Evolutionary conservation across 805 yeast genomes (phyloP).

Genomic region (Candida endomychidarum): DNA sequence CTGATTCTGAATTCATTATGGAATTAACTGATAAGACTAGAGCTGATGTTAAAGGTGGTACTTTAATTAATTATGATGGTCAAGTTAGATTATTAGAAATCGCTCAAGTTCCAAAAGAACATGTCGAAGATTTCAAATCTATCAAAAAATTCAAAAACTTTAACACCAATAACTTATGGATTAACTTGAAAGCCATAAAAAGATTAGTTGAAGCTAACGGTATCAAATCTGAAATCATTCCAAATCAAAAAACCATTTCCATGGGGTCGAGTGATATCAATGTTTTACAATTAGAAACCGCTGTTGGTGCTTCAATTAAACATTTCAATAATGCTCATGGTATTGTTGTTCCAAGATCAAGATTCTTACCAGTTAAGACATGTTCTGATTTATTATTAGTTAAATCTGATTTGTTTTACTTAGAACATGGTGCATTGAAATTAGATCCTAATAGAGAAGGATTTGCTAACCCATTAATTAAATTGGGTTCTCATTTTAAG

Average conservation of each 20-base stretch:
- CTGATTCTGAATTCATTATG: constrained; percentile 94
- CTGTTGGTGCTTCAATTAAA: constrained; percentile 98
- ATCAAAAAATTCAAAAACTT: constrained; percentile 97
- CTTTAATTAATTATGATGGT: constrained; percentile 93
- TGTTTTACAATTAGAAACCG: constrained; percentile 95
- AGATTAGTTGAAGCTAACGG: constrained; percentile 82
- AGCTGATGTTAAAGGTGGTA: constrained; percentile 99
- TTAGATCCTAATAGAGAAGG: constrained; percentile 85
- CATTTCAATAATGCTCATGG: constrained; percentile 95
- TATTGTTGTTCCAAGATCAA: constrained; percentile 95
- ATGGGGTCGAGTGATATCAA: constrained; percentile 75
- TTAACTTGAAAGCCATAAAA: constrained; percentile 90
- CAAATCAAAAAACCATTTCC: constrained; percentile 83
- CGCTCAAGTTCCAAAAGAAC: constrained; percentile 98
- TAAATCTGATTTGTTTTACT: constrained; percentile 87
- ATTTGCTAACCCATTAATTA: constrained; percentile 89
- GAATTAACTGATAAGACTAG: constrained; percentile 98
- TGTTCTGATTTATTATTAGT: constrained; percentile 92
- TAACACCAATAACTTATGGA: constrained; percentile 98
- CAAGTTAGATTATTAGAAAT: constrained; percentile 92
- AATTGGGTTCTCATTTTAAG: constrained; percentile 94
- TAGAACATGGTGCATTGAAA: constrained; percentile 88
- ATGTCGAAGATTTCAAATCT: constrained; percentile 95
- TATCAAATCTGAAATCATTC: constrained; percentile 90
- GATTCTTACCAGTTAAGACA: constrained; percentile 97